Percentiles rank a stretch among this genome's conserved stretches.
Evolutionary conservation across 768 basidiomycete genomes (phyloP).

Genomic region (Hemileccinum rubropunctum): DNA sequence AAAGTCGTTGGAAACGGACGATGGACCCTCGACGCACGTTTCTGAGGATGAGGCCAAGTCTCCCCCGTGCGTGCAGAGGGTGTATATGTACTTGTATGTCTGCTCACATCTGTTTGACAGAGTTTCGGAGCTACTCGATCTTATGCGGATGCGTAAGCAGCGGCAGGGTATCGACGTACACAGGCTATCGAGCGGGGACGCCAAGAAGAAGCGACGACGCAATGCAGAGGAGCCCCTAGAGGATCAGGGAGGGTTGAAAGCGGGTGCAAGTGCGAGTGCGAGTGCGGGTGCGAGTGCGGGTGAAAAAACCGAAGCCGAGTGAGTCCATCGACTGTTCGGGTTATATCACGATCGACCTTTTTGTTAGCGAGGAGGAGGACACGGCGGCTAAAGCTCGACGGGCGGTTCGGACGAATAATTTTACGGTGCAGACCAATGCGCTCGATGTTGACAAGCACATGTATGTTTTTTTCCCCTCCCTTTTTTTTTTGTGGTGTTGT

Average conservation of each 20-base stretch:
- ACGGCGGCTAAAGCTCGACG: slow-evolving; percentile 69
- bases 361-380: slow-evolving; percentile 55
- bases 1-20: slow-evolving; percentile 37
- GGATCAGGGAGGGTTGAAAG: slow-evolving; percentile 54
- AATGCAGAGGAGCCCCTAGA: slow-evolving; percentile 41
- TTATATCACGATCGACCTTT: neutral
- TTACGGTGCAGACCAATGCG: slow-evolving; percentile 95
- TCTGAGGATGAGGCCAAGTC: slow-evolving; percentile 36
- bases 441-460: slow-evolving; percentile 99
- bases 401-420: slow-evolving; percentile 83
- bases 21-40: neutral
- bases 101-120: slow-evolving; percentile 32
- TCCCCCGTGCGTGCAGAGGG: slow-evolving; percentile 45
- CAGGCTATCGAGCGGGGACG: slow-evolving; percentile 83
- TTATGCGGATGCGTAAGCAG: slow-evolving; percentile 70
- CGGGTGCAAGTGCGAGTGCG: slow-evolving; percentile 28
- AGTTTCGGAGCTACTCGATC: slow-evolving; percentile 78
- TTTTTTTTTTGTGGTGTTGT: neutral
- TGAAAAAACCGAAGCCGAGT: slow-evolving; percentile 49
- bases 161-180: slow-evolving; percentile 83
- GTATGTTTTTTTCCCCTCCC: slow-evolving; percentile 44
- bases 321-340: slow-evolving; percentile 17
- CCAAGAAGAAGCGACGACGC: slow-evolving; percentile 65
- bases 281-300: neutral
- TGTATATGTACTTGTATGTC: neutral